These are phyloP conservation scores for Centella asiatica DNA, from an alignment of 129 eudicot species.

Conservation along the genomic window DNA sequence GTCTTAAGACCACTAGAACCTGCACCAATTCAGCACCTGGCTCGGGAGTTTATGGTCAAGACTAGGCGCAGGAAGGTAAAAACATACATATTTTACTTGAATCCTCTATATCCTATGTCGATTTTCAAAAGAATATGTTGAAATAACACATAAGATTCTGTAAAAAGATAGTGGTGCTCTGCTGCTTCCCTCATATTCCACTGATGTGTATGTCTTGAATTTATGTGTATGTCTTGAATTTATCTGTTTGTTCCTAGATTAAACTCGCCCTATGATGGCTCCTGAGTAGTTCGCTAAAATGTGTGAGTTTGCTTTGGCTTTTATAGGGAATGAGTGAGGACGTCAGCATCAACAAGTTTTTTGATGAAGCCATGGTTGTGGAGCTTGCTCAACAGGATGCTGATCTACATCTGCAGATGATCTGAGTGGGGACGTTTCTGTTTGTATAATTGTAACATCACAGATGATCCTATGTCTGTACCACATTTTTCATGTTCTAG, in stretches of 20 bases:
- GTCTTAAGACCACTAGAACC: constrained; percentile 92
- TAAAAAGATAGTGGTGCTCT: neutral
- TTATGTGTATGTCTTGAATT: neutral
- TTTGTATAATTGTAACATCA: neutral
- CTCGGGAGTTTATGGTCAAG: constrained; percentile 98
- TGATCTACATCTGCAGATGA: constrained; percentile 76
- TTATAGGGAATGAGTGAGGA: constrained; percentile 97
- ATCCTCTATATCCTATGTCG: neutral
- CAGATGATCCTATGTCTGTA: no score
- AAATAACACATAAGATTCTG: neutral
- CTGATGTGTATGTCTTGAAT: neutral
- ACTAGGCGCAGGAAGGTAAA: constrained; percentile 96
- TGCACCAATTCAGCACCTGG: constrained; percentile 89
- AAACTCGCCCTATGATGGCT: neutral
- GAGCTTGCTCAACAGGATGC: constrained; percentile 98
- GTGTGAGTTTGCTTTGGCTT: neutral
- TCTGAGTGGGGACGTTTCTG: constrained; percentile 10
- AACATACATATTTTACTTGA: neutral
- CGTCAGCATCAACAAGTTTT: constrained; percentile 85
- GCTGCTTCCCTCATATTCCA: neutral
- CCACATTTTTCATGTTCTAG: no score
- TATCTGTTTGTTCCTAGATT: neutral
- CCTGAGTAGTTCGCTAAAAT: neutral
- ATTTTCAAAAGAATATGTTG: neutral
- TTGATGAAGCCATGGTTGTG: constrained; percentile 96